Percentiles rank a stretch among this genome's conserved stretches.
phyloP scores from a whole-genome alignment of 441 rosid genomes.

The Pelargonium myrrhifolium region DNA sequence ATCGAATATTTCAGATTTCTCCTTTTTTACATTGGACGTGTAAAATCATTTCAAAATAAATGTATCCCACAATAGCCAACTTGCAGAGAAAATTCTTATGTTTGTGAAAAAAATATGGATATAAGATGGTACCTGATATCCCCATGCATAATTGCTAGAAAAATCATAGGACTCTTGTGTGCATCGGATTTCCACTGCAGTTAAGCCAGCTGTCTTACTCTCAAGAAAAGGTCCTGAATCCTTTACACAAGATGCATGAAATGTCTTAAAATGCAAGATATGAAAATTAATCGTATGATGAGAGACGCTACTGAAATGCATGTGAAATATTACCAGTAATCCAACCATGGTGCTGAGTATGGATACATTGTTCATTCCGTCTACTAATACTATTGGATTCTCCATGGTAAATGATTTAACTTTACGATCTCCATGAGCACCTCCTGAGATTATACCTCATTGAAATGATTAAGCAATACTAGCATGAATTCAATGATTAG shows the following conservation, averaged over 20 bases:
- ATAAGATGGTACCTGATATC: constrained; percentile 40
- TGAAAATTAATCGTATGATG: not conserved
- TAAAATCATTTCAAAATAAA: not conserved
- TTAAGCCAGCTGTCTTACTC: constrained; percentile 39
- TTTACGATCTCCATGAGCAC: constrained; percentile 54
- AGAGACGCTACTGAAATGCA: not conserved
- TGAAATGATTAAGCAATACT: not conserved
- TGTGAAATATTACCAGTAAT: constrained; percentile 40
- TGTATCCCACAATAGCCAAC: not conserved
- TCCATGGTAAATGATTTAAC: constrained; percentile 38
- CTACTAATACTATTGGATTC: constrained; percentile 26
- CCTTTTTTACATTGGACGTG: not conserved
- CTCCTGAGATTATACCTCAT: constrained; percentile 26
- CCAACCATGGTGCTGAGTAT: constrained; percentile 65
- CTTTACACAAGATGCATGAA: constrained; percentile 21
- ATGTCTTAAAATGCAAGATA: not conserved
- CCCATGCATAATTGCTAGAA: constrained; percentile 36
- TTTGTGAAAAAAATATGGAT: not conserved
- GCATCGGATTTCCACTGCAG: constrained; percentile 36
- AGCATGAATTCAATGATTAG: not conserved
- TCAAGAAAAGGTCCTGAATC: constrained; percentile 61
- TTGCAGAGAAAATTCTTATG: not conserved
- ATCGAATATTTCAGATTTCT: not conserved
- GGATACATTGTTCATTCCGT: constrained; percentile 47
- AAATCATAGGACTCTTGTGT: constrained; percentile 29